Evolutionary conservation across 2,329 filamentous ascomycete genomes (phyloP).

Genomic region (Xylaria sp.): DNA sequence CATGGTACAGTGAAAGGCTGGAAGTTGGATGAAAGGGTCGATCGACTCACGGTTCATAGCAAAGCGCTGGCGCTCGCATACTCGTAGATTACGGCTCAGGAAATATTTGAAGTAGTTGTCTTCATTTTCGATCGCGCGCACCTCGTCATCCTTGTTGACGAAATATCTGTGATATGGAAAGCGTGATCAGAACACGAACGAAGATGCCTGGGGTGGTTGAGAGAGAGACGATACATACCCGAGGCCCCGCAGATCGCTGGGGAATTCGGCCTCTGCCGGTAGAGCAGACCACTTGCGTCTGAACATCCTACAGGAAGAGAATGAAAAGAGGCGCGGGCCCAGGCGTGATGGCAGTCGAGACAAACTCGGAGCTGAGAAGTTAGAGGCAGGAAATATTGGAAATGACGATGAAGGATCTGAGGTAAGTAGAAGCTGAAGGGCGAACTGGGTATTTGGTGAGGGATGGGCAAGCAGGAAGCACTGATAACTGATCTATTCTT

Average conservation of each 20-base stretch:
- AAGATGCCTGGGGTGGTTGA: background rate
- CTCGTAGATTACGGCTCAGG: slow-evolving; percentile 76
- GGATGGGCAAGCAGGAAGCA: background rate
- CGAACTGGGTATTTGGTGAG: background rate
- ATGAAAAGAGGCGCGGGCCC: background rate
- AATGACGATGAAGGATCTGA: background rate
- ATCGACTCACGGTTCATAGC: slow-evolving; percentile 73
- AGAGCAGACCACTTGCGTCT: slow-evolving; percentile 74
- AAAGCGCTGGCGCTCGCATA: slow-evolving; percentile 80
- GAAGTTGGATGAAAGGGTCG: background rate
- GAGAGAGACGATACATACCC: slow-evolving; percentile 65
- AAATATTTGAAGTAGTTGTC: slow-evolving; percentile 80
- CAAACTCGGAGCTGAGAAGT: no score
- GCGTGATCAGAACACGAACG: background rate
- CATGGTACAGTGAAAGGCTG: background rate
- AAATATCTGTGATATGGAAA: slow-evolving; percentile 71
- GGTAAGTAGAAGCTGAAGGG: background rate
- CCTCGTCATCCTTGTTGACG: slow-evolving; percentile 78
- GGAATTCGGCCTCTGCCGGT: slow-evolving; percentile 75
- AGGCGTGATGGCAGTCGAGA: background rate
- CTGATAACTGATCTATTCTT: background rate
- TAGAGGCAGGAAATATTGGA: no score
- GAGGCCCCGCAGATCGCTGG: slow-evolving; percentile 72
- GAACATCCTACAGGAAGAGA: slow-evolving; percentile 71
- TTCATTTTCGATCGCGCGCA: slow-evolving; percentile 75